Base-by-base conservation (phyloP, 2,329 filamentous ascomycete genomes). In the Aspergillus luchuensis region DNA sequence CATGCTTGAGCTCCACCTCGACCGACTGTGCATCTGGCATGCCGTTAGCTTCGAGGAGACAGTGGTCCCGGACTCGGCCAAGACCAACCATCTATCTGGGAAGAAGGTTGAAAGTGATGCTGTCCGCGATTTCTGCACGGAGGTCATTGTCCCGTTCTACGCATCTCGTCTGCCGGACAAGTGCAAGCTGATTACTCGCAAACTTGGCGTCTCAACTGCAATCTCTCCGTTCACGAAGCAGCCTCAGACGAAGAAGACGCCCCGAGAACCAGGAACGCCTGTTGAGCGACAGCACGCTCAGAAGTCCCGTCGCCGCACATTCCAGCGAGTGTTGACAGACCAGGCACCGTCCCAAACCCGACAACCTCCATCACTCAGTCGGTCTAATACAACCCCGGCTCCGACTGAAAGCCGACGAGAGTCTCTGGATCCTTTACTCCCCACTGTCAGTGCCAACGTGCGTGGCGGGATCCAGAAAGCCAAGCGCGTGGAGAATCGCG, bases 21-120 rank as follows among this genome's bases (percentile, higher is more conserved):
- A 83, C 60, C 73, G 80, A 57, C 69, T 83, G 25, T 81, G 80
- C 61, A 83, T 83, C 56, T 83, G 81, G 81, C 80, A 82, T 67
- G 76, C 79, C 25, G 78, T 82, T 52, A 77, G 72, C 59, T 70
- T 75, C 38, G 77, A 77, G 28, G 79, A 79, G 30, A 63, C 69
- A 4, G 63, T 67, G 4, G 64, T 72, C 13, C 62, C 70, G 1
- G 70, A 74, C 23, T 65, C 70, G 15, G 61, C 67, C 28, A 73
- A 71, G 50, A 53, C 67, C 28, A 68, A 58, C 51, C 69, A 70
- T 57, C 65, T 69, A 36, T 64, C 71, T 5, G 70, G 70, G 13
- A 77, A 74, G 64, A 74, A 74, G 55, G 66, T 70, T n/a, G 72
- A 77, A 19, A 79, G 71, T 39, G 79, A 82, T 62, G 74, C 75